Base-by-base conservation (phyloP, 257 asterid species). In the Plantago major region DNA sequence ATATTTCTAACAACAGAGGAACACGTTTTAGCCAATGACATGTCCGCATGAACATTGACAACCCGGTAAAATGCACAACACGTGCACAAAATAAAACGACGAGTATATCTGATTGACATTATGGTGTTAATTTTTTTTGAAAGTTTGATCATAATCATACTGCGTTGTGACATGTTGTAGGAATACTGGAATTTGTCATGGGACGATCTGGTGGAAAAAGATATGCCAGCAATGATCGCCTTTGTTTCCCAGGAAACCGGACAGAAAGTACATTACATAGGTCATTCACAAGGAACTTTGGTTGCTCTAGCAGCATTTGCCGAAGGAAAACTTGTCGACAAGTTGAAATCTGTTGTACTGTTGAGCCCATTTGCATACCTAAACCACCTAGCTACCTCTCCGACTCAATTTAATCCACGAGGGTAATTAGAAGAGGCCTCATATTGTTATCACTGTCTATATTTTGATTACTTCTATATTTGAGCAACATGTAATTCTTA, bases 221-320 rank as follows among this genome's bases (percentile, higher is more conserved):
- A 84, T 9, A n/a, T 84, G 18, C 81, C 82, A 46, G 19, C 82
- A 37, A 47, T 81, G 3, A 46, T 64, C n/a, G 45, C 61, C 7
- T 71, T 84, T 2, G 48, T 84, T 38, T 67, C 60, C 79, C 63
- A 46, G 17, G 51, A 74, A 61, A 84, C 88, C 5, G 76, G 73
- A 1, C 81, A 71, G 58, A 65, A 79, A 57, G 65, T 33, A 4
- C 81, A 84, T 63, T 84, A 74, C 60, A 73, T 84, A 0, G 92
- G 92, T 42, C 92, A 84, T 65, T 81, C 92, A 30, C 78, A 89
- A 95, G 97, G 97, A 18, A 86, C 89, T 5, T 59, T 86, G 82
- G 70, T 82, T 30, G 89, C 88, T 19, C 71, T 89, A 79, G 82
- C 81, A 40, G 62, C 79, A 0, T 69, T 89, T 42, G 71, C 95